These are phyloP conservation scores for Vigna nakashimae DNA, from an alignment of 306 rosid species.

Conservation along the genomic window DNA sequence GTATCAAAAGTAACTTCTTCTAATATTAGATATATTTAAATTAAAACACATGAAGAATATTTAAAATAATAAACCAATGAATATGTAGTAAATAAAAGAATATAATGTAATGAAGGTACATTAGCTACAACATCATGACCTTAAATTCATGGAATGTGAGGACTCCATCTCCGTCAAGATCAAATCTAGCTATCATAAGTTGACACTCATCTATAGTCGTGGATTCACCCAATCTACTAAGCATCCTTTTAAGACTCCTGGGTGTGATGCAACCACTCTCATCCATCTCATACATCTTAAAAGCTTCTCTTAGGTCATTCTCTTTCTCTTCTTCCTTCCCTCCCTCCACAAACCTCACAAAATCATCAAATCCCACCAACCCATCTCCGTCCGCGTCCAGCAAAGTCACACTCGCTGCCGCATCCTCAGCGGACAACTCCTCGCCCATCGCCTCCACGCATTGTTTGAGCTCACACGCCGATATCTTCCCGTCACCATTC, in stretches of 20 bases:
- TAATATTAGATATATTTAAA: too few species aligned
- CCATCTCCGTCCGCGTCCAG: slow-evolving; percentile 73
- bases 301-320: slow-evolving; percentile 67
- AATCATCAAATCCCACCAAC: slow-evolving; percentile 66
- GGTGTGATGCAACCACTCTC: slow-evolving; percentile 77
- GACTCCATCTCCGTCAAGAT: slow-evolving; percentile 86
- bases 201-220: slow-evolving; percentile 64
- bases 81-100: too few species aligned
- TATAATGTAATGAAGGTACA: too few species aligned
- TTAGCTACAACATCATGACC: slow-evolving; percentile 69
- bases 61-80: not conserved
- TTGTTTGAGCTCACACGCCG: slow-evolving; percentile 67
- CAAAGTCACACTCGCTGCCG: slow-evolving; percentile 52
- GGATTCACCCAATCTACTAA: slow-evolving; percentile 73
- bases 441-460: slow-evolving; percentile 63
- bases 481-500: slow-evolving; percentile 71
- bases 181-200: slow-evolving; percentile 70
- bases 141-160: slow-evolving; percentile 81
- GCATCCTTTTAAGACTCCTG: slow-evolving; percentile 73
- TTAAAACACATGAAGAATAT: too few species aligned
- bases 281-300: slow-evolving; percentile 83
- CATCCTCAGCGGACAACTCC: slow-evolving; percentile 53
- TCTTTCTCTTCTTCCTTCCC: slow-evolving; percentile 77
- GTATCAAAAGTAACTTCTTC: too few species aligned
- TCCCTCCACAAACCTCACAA: slow-evolving; percentile 73